Evolutionary conservation across 768 basidiomycete genomes (phyloP), one percentile per base, ranked within the genome.

Genomic region (Gautieria morchelliformis): DNA sequence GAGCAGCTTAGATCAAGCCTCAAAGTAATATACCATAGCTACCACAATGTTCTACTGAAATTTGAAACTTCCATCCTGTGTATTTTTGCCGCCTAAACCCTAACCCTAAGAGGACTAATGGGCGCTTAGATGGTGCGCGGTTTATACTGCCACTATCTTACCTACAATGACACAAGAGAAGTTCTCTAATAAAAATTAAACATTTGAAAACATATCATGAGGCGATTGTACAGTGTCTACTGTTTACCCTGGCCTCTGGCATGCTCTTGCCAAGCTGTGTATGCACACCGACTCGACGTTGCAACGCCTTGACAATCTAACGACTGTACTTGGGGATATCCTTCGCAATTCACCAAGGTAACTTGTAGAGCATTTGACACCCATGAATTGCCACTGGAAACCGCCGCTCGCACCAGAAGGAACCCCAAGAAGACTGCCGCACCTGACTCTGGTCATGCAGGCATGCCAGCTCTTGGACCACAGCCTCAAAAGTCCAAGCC

Each of bases 181-280:
- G n/a, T n/a, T n/a, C n/a, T n/a, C n/a, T n/a, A n/a, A n/a, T n/a
- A n/a, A n/a, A n/a, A n/a, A n/a, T n/a, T n/a, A n/a, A n/a, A n/a
- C n/a, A n/a, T n/a, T n/a, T n/a, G n/a, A n/a, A n/a, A n/a, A n/a
- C n/a, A n/a, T n/a, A n/a, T n/a, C 67, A 71, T 42, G 65, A 71
- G 10, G 19, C 56, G 1, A 56, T 60, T 1, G 57, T 76, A 3
- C 59, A 67, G 19, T 66, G 71, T 24, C 58, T 76, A 0, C 61
- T 77, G 1, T 77, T 70, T 58, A 46, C 54, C 8, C 58, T 70
- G 2, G 67, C 65, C 0, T 61, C 65, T 74, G 73, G 75, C 76
- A 75, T 49, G 66, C 65, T 0, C 56, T 69, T 1, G 69, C 72
- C 1, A 78, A n/a, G n/a, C n/a, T n/a, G n/a, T n/a, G n/a, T n/a